Evolutionary conservation across 768 basidiomycete genomes (phyloP).

Genomic region (Rhizopogon rudus): DNA sequence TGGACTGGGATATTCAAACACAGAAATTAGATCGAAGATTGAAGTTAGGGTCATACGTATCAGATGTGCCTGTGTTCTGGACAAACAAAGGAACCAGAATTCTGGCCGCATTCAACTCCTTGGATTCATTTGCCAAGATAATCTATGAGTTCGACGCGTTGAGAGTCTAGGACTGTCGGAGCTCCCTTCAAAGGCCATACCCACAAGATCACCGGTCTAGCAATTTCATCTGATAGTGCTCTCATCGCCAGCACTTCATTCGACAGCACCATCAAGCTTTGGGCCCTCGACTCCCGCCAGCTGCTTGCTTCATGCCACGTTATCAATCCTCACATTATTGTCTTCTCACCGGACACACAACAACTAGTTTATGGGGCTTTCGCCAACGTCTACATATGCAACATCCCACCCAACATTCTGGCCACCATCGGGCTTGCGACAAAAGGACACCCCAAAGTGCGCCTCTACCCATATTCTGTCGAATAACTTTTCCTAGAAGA

Average conservation of each 20-base stretch:
- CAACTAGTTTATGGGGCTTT: background rate
- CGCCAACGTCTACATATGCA: background rate
- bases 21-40: too few relatives aligned
- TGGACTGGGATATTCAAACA: too few relatives aligned
- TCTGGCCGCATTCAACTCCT: background rate
- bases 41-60: too few relatives aligned
- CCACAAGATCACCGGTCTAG: background rate
- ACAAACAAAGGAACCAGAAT: background rate
- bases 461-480: background rate
- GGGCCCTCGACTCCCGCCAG: background rate
- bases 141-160: background rate
- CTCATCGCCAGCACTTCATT: background rate
- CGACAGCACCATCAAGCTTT: background rate
- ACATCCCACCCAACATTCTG: background rate
- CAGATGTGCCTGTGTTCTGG: background rate
- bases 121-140: background rate
- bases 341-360: background rate
- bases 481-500: background rate
- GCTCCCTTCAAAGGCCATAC: background rate
- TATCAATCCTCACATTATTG: background rate
- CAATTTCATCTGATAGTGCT: background rate
- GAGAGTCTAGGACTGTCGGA: background rate
- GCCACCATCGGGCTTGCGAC: background rate
- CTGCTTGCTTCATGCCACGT: background rate
- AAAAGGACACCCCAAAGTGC: background rate